Evolutionary conservation across 2,329 filamentous ascomycete species (phyloP).

Genomic region (Xylariaceae sp.): DNA sequence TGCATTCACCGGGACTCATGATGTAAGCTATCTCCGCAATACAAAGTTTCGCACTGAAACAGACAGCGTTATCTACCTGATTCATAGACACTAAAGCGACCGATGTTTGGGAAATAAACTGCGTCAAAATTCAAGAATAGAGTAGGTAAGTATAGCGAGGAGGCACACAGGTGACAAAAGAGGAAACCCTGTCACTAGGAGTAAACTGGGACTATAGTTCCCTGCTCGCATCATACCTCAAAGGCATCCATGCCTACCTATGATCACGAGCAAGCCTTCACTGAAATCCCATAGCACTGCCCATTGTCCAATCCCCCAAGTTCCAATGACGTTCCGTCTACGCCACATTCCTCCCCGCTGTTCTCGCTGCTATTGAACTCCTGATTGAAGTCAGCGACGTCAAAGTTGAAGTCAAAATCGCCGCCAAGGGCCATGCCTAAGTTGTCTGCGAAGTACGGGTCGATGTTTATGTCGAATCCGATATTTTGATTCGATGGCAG

Average conservation of each 20-base stretch:
- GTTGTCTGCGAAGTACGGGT: constrained; percentile 16
- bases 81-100: too few species aligned
- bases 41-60: too few species aligned
- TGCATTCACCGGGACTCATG: too few species aligned
- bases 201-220: background rate
- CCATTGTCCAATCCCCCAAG: constrained; percentile 29
- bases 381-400: constrained; percentile 13
- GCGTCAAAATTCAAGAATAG: too few species aligned
- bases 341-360: constrained; percentile 9
- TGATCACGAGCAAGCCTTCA: background rate
- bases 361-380: constrained; percentile 10
- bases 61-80: too few species aligned
- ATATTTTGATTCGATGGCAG: constrained; percentile 3
- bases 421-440: background rate
- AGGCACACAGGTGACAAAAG: background rate
- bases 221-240: background rate
- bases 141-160: background rate
- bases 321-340: constrained; percentile 24
- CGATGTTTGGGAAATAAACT: too few species aligned
- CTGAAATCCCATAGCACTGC: constrained; percentile 15
- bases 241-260: background rate
- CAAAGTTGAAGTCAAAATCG: background rate
- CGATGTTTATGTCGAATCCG: constrained; percentile 18
- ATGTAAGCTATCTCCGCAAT: too few species aligned
- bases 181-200: background rate